phyloP scores from a whole-genome alignment of 2,329 filamentous ascomycete species.

The Triangularia verruculosa region DNA sequence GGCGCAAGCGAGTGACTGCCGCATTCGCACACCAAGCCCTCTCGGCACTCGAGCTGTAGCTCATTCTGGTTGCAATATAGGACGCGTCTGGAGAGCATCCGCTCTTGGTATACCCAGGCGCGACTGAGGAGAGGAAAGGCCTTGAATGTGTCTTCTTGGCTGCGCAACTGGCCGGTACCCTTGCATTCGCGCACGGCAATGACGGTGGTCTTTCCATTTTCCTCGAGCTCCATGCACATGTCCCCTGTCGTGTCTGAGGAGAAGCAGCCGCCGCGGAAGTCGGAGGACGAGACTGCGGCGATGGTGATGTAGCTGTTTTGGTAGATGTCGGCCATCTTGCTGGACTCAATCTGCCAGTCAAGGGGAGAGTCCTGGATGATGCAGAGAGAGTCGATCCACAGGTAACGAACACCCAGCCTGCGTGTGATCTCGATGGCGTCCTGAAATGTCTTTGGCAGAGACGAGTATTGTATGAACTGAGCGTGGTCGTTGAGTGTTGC shows the following conservation, averaged over 20 bases:
- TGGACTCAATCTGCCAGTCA: neutral
- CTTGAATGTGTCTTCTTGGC: neutral
- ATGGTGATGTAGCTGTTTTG: neutral
- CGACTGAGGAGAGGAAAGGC: neutral
- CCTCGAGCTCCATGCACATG: neutral
- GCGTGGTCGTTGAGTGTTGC: neutral
- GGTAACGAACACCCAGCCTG: neutral
- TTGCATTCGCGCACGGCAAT: neutral
- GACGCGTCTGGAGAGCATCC: neutral
- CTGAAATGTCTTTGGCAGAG: neutral
- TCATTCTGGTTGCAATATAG: neutral
- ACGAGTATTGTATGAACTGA: neutral
- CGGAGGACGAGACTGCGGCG: neutral
- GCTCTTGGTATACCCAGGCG: constrained; percentile 1
- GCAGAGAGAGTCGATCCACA: too few species aligned
- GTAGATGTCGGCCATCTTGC: neutral
- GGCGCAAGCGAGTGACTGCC: neutral
- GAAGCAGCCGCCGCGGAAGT: neutral
- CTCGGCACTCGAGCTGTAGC: neutral
- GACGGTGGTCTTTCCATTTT: neutral
- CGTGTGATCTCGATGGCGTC: neutral
- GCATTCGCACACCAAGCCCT: neutral
- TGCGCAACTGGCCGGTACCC: neutral
- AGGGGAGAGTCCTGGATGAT: neutral
- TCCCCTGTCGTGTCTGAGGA: neutral